Evolutionary conservation across 1,139 yeast genomes (phyloP).

Genomic region (Yamadazyma atlantica): DNA sequence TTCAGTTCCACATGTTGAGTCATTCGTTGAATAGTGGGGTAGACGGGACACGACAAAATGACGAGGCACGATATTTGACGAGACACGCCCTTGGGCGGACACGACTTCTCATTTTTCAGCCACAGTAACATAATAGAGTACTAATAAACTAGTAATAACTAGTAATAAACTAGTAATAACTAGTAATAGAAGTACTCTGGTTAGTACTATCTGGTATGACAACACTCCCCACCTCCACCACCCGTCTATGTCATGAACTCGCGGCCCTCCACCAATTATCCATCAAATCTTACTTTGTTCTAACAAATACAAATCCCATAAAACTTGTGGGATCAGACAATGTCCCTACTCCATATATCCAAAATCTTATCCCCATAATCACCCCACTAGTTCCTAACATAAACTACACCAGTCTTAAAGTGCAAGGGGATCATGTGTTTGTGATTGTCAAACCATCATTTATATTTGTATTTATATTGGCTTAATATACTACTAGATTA

Average conservation of each 20-base stretch:
- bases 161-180: background rate
- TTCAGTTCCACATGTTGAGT: too few species aligned
- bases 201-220: too few species aligned
- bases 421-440: slow-evolving; percentile 6
- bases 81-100: too few species aligned
- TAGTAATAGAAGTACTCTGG: too few species aligned
- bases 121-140: too few species aligned
- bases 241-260: slow-evolving; percentile 3
- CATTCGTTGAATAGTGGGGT: too few species aligned
- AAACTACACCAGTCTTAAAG: slow-evolving; percentile 11
- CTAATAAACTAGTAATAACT: too few species aligned
- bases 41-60: too few species aligned
- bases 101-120: too few species aligned
- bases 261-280: slow-evolving; percentile 4
- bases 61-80: too few species aligned
- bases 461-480: slow-evolving; percentile 11
- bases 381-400: slow-evolving; percentile 8
- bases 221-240: slow-evolving; percentile 3
- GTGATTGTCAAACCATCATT: slow-evolving; percentile 10
- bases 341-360: background rate
- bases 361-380: background rate
- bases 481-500: background rate
- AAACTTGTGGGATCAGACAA: background rate
- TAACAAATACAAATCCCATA: background rate
- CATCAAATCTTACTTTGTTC: slow-evolving; percentile 2